Base-by-base conservation (phyloP, 768 basidiomycete species). In the Auriscalpium vulgare region DNA sequence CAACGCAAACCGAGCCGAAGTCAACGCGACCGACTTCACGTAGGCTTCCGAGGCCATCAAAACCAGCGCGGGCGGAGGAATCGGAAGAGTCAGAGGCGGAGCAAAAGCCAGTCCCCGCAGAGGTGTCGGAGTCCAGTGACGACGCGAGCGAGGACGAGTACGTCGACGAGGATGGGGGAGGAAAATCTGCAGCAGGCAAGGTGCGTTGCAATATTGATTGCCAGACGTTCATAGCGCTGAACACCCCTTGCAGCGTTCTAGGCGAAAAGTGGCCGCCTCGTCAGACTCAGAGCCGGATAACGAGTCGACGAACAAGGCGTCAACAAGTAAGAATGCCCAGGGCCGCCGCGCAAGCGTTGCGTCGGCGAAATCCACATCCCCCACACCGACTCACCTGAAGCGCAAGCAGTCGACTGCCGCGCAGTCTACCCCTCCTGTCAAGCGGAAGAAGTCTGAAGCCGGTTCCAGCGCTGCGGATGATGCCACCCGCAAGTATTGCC, bases 401-500 rank as follows among this genome's bases (percentile, higher is more conserved):
- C 81, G 88, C 61, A 86, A 84, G 65, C 75, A 71, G 13, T 69
- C 70, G n/a, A 62, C 66, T 2, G 66, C 71, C 3, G 67, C 68
- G 8, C 69, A 73, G 44, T 68, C 74, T 10, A 75, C 74, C 8
- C 63, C 76, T 16, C 63, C 76, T 16, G 66, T 77, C 13, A 84
- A 83, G 65, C 74, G 78, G 56, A 79, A 74, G 64, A 68, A 72
- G 19, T 75, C 75, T 35, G 70, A 74, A 35, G 29, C 29, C 3
- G 21, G 21, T 29, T 67, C 68, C 40, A 71, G 72, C 11, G 34
- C 69, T 19, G 62, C 65, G n/a, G 85, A 85, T n/a, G 90, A 93
- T 63, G 82, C 87, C 9, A 77, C 81, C 0, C 78, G 91, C 59
- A 90, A 84, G 66, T 92, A 91, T 62, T 93, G 91, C 68, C 74